Conservation (phyloP, 148 eudicot species). For the Vaccinium vitisidaea region DNA sequence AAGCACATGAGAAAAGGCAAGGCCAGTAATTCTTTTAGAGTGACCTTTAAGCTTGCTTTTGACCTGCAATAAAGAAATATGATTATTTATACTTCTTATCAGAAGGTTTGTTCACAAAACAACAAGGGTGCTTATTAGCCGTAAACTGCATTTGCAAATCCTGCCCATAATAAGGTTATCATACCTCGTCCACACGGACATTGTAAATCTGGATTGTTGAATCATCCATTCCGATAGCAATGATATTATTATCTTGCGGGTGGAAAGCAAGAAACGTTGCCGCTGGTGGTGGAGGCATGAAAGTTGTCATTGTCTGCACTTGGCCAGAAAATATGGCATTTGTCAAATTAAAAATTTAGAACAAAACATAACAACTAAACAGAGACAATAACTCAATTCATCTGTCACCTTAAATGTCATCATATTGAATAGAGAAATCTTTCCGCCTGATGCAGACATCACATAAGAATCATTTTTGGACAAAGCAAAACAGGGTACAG, state of each 20-base stretch:
- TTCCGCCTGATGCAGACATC: slow-evolving; percentile 93
- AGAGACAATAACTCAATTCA: background rate
- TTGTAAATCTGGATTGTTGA: slow-evolving; percentile 88
- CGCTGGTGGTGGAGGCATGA: slow-evolving; percentile 92
- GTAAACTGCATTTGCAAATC: background rate
- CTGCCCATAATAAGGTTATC: background rate
- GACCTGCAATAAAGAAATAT: slow-evolving; percentile 43
- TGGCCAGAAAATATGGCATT: slow-evolving; percentile 14
- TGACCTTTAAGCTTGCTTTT: slow-evolving; percentile 91
- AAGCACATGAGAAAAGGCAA: slow-evolving; percentile 74
- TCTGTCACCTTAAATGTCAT: slow-evolving; percentile 78
- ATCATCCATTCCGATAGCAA: slow-evolving; percentile 97
- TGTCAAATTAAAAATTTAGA: background rate
- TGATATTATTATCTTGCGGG: slow-evolving; percentile 92
- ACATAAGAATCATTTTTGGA: slow-evolving; percentile 95
- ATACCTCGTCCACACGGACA: slow-evolving; percentile 90
- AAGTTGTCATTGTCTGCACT: slow-evolving; percentile 86
- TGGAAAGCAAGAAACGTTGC: slow-evolving; percentile 92
- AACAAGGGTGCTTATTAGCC: background rate
- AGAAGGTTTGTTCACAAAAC: background rate
- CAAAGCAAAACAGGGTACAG: slow-evolving; percentile 85
- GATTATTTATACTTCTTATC: background rate
- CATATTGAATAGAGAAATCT: slow-evolving; percentile 82
- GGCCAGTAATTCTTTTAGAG: slow-evolving; percentile 80
- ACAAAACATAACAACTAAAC: slow-evolving; percentile 2